Percentiles rank a stretch among this genome's conserved stretches.
Evolutionary conservation across 805 yeast genomes (phyloP).

Genomic region (Teunomyces barrocoloradensis): DNA sequence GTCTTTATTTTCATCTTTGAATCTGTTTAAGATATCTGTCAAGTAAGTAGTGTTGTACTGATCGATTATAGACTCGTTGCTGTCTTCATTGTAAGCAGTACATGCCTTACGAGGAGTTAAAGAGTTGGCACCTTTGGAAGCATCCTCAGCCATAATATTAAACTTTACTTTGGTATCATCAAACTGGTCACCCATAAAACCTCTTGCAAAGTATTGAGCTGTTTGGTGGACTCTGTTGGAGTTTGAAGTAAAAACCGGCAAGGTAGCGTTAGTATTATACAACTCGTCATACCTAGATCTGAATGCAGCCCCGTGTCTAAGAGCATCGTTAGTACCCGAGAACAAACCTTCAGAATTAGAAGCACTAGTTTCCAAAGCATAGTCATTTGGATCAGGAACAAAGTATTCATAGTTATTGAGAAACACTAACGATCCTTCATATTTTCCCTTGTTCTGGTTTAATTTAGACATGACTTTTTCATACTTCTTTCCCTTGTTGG

Average conservation of each 20-base stretch:
- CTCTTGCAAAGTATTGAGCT: slow-evolving; percentile 54
- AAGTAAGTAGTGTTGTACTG: slow-evolving; percentile 44
- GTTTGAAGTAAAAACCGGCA: slow-evolving; percentile 56
- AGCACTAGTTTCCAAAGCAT: slow-evolving; percentile 51
- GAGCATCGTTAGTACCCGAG: slow-evolving; percentile 51
- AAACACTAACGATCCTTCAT: slow-evolving; percentile 52
- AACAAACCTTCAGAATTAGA: slow-evolving; percentile 45
- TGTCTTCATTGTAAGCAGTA: slow-evolving; percentile 13
- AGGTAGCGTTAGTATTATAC: slow-evolving; percentile 28
- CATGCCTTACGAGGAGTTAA: slow-evolving; percentile 29
- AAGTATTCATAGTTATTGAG: slow-evolving; percentile 53
- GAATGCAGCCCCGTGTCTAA: slow-evolving; percentile 47
- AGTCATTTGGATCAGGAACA: slow-evolving; percentile 31
- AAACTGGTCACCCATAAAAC: slow-evolving; percentile 51
- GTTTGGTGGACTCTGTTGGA: slow-evolving; percentile 56
- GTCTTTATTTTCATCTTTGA: slow-evolving; percentile 55
- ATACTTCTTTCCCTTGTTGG: slow-evolving; percentile 22
- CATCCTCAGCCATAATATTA: slow-evolving; percentile 46
- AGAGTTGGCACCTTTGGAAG: slow-evolving; percentile 23
- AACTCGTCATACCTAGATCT: slow-evolving; percentile 50
- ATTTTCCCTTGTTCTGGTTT: slow-evolving; percentile 18
- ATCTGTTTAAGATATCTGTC: slow-evolving; percentile 52
- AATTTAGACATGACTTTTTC: slow-evolving; percentile 24
- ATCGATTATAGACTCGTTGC: slow-evolving; percentile 13
- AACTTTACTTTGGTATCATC: slow-evolving; percentile 29